phyloP scores from a whole-genome alignment of 1,139 yeast genomes.

The Nakaseomyces bracarensis region DNA sequence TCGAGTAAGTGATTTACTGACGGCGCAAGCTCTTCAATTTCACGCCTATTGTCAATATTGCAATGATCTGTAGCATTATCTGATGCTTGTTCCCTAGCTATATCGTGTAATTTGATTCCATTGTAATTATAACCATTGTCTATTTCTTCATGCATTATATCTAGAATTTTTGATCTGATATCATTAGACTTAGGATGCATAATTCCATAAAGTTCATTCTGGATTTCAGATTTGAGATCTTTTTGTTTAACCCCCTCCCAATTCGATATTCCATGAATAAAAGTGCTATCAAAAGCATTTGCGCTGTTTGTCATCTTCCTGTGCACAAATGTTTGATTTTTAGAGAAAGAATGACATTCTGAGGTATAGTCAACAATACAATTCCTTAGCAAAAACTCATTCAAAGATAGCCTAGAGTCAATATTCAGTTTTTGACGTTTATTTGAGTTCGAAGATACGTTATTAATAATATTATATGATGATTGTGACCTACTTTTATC shows the following conservation, averaged over 20 bases:
- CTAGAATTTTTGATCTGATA: not conserved
- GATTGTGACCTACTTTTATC: not conserved
- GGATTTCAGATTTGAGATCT: not conserved
- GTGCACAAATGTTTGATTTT: too few relatives aligned
- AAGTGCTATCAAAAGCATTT: too few relatives aligned
- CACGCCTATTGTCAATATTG: too few relatives aligned
- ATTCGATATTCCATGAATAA: too few relatives aligned
- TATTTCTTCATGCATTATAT: not conserved
- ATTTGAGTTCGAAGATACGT: not conserved
- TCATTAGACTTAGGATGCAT: not conserved
- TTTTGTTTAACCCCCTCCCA: not conserved
- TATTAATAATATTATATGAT: not conserved
- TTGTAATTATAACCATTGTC: slow-evolving; percentile 3
- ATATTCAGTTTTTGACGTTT: not conserved
- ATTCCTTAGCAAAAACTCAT: not conserved
- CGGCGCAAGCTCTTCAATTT: not conserved
- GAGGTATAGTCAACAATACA: too few relatives aligned
- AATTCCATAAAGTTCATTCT: not conserved
- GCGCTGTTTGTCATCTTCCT: too few relatives aligned
- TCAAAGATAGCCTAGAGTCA: not conserved
- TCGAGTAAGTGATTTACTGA: slow-evolving; percentile 16
- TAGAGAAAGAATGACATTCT: too few relatives aligned
- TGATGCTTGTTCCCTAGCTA: too few relatives aligned
- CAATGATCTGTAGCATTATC: too few relatives aligned
- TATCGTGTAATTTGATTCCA: too few relatives aligned